These are phyloP conservation scores for Scheffersomyces ergatensis DNA, from an alignment of 805 yeast species.

Conservation along the genomic window DNA sequence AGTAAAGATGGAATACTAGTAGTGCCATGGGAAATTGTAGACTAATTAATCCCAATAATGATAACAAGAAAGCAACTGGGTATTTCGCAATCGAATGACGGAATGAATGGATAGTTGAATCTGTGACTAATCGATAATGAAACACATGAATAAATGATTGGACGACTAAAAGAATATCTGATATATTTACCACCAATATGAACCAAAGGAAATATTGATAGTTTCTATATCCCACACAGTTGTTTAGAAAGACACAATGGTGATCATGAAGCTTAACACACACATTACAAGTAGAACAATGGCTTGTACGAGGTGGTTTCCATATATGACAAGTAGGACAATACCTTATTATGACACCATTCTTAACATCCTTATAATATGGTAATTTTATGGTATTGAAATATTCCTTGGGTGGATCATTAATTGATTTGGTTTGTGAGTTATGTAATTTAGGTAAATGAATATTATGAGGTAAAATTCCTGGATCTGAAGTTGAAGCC, in stretches of 20 bases:
- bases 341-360: conserved; percentile 49
- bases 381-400: conserved; percentile 51
- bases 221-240: conserved; percentile 40
- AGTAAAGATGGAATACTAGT: conserved; percentile 49
- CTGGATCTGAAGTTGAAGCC: conserved; percentile 67
- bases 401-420: conserved; percentile 56
- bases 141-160: conserved; percentile 20
- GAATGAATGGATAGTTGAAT: conserved; percentile 27
- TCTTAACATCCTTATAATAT: conserved; percentile 19
- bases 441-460: conserved; percentile 42
- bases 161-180: conserved; percentile 16
- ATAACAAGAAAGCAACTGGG: conserved; percentile 49
- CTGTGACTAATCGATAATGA: conserved; percentile 15
- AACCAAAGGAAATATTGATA: conserved; percentile 36
- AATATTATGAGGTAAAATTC: conserved; percentile 63
- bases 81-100: conserved; percentile 12
- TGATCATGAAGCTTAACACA: conserved; percentile 71
- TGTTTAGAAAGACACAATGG: conserved; percentile 63
- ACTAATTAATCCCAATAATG: conserved; percentile 44
- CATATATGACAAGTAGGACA: conserved; percentile 56
- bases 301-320: conserved; percentile 70
- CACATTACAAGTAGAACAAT: conserved; percentile 66
- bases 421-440: conserved; percentile 7
- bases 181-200: conserved; percentile 17
- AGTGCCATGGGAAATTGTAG: conserved; percentile 57